A percentile compares a stretch with the other conserved stretches of the same genome.
phyloP scores from a whole-genome alignment of 257 asterid species.

The Thymus mandschuricus region DNA sequence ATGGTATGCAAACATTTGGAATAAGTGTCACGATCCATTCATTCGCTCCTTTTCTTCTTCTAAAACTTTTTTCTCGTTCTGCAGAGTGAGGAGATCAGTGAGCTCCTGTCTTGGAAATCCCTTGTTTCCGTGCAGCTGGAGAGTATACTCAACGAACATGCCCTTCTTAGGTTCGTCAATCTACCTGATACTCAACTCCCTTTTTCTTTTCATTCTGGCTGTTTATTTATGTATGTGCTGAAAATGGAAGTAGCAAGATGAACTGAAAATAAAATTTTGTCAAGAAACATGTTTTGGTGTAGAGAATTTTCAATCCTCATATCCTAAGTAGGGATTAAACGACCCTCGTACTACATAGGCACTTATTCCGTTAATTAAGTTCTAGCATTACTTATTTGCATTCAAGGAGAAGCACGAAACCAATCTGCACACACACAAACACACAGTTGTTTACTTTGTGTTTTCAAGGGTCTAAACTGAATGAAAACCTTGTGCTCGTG shows the following conservation, averaged over 20 bases:
- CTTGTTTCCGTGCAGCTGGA: constrained; percentile 70
- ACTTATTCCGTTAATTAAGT: too few species aligned
- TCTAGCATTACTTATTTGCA: too few species aligned
- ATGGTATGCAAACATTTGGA: constrained; percentile 54
- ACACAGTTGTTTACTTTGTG: too few species aligned
- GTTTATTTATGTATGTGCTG: too few species aligned
- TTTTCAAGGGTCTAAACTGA: too few species aligned
- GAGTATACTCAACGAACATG: constrained; percentile 57
- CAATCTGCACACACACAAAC: background rate
- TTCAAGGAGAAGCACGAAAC: too few species aligned
- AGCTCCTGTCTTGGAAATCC: constrained; percentile 81
- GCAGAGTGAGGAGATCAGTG: constrained; percentile 75
- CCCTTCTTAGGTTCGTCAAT: constrained; percentile 66
- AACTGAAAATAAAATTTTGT: background rate
- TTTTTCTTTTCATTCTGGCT: background rate
- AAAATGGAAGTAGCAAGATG: background rate
- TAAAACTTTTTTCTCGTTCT: constrained; percentile 26
- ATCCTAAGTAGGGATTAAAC: too few species aligned
- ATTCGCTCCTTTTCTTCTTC: background rate
- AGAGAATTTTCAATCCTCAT: too few species aligned
- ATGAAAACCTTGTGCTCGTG: background rate
- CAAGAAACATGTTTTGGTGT: background rate
- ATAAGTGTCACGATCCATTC: background rate
- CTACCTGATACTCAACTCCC: background rate
- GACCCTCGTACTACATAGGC: too few species aligned